Percentiles rank a stretch among this genome's conserved stretches.
These are phyloP conservation scores for Brassica juncea DNA, from an alignment of 345 rosid species.

Conservation along the genomic window DNA sequence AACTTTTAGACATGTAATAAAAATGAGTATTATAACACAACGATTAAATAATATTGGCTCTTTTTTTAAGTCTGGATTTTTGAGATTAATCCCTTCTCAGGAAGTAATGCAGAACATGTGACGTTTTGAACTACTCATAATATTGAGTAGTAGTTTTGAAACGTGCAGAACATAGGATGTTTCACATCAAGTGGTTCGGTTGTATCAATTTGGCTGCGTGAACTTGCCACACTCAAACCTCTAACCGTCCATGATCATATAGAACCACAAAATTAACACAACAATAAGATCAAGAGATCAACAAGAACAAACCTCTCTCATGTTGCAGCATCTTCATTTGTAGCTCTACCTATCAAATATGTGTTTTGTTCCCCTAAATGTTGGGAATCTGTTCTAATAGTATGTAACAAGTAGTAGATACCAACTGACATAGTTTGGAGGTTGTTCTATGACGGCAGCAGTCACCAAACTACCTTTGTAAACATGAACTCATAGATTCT, in stretches of 20 bases:
- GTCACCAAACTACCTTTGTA: not conserved
- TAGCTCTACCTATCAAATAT: slow-evolving; percentile 13
- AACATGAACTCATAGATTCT: not conserved
- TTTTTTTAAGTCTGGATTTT: too few relatives aligned
- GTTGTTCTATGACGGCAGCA: not conserved
- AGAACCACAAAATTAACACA: not conserved
- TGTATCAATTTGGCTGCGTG: slow-evolving; percentile 74
- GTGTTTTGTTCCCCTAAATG: not conserved
- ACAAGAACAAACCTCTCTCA: not conserved
- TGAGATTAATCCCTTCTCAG: too few relatives aligned
- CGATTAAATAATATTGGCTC: too few relatives aligned
- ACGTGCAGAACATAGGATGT: not conserved
- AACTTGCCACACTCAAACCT: slow-evolving; percentile 65
- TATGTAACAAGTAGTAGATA: not conserved
- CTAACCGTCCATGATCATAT: slow-evolving; percentile 65
- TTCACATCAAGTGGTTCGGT: slow-evolving; percentile 48
- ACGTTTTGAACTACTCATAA: too few relatives aligned
- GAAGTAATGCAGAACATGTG: too few relatives aligned
- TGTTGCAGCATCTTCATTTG: slow-evolving; percentile 30
- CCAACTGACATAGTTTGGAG: not conserved
- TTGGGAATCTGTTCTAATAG: not conserved
- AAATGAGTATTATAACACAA: too few relatives aligned
- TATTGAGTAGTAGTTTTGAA: not conserved
- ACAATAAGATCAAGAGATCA: not conserved
- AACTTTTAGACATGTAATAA: too few relatives aligned